These are phyloP conservation scores for Hordeum marinum DNA, from an alignment of 176 grass and related monocot species.

Conservation along the genomic window DNA sequence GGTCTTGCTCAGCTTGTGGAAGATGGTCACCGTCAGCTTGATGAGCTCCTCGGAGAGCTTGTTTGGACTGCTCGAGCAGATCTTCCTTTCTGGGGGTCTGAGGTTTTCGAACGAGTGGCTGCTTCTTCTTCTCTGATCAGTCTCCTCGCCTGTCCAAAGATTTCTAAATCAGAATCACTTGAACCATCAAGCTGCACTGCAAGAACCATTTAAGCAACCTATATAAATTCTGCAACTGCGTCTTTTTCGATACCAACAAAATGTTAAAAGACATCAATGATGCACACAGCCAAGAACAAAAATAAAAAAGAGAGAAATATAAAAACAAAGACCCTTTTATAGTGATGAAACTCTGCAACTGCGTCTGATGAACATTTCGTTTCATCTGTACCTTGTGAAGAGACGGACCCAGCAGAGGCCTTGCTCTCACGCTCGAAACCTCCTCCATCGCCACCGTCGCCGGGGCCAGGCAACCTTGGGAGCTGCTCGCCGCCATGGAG, in stretches of 20 bases:
- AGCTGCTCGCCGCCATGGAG: constrained; percentile 30
- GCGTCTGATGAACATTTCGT: background rate
- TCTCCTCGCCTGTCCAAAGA: constrained; percentile 29
- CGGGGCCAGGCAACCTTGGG: constrained; percentile 28
- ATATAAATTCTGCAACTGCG: background rate
- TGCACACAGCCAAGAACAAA: too few species aligned
- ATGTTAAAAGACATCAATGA: too few species aligned
- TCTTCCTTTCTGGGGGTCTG: constrained; percentile 9
- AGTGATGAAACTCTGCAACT: background rate
- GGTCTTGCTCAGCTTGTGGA: constrained; percentile 64
- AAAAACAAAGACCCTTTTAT: too few species aligned
- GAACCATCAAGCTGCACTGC: too few species aligned
- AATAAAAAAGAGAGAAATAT: too few species aligned
- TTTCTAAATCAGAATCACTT: background rate
- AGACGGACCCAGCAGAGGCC: constrained; percentile 42
- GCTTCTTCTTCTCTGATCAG: constrained; percentile 23
- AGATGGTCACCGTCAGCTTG: constrained; percentile 54
- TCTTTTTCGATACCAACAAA: too few species aligned
- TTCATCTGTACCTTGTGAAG: constrained; percentile 21
- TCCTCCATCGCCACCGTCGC: background rate
- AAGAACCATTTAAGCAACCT: background rate
- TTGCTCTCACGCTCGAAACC: constrained; percentile 33
- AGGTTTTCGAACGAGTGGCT: constrained; percentile 26
- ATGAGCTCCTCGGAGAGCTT: constrained; percentile 77
- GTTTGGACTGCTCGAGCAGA: constrained; percentile 41